These are phyloP conservation scores for Neodidymelliopsis sp. DNA, from an alignment of 2,329 filamentous ascomycete genomes.

Conservation along the genomic window DNA sequence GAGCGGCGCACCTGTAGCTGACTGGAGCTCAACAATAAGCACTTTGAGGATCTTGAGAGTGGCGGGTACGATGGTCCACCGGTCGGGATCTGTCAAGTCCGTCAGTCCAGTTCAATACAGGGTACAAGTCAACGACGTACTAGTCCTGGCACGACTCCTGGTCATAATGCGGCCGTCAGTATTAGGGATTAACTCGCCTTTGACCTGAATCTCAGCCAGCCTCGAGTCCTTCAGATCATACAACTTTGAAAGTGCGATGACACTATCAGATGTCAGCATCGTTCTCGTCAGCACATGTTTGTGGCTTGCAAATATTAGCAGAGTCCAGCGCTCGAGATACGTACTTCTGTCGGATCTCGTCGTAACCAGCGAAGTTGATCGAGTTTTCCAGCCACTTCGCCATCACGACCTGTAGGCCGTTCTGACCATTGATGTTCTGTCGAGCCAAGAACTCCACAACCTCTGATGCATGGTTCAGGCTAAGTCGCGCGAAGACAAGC, in stretches of 20 bases:
- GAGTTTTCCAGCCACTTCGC: constrained; percentile 98
- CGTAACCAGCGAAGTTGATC: constrained; percentile 95
- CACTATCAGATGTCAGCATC: constrained; percentile 58
- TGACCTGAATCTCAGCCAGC: constrained; percentile 80
- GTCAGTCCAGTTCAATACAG: constrained; percentile 19
- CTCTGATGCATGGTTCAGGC: constrained; percentile 82
- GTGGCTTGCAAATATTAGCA: too few species aligned
- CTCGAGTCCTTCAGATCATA: constrained; percentile 87
- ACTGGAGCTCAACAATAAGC: constrained; percentile 87
- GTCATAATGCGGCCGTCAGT: constrained; percentile 86
- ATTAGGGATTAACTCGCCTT: constrained; percentile 85
- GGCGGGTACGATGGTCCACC: constrained; percentile 85
- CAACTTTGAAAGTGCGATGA: constrained; percentile 90
- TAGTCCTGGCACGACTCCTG: constrained; percentile 84
- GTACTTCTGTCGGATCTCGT: constrained; percentile 95
- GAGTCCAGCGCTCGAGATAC: too few species aligned
- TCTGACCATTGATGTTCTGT: constrained; percentile 79
- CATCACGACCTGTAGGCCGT: constrained; percentile 86
- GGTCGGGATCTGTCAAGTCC: constrained; percentile 74
- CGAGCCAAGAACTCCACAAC: constrained; percentile 91
- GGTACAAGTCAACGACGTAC: constrained; percentile 56
- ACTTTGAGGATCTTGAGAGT: constrained; percentile 97
- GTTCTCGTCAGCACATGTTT: not conserved
- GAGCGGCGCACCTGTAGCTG: constrained; percentile 72
- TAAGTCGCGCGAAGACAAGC: constrained; percentile 90